Percentiles rank a stretch among this genome's conserved stretches.
These are phyloP conservation scores for Exophiala calicioides DNA, from an alignment of 2,329 filamentous ascomycete genomes.

Conservation along the genomic window DNA sequence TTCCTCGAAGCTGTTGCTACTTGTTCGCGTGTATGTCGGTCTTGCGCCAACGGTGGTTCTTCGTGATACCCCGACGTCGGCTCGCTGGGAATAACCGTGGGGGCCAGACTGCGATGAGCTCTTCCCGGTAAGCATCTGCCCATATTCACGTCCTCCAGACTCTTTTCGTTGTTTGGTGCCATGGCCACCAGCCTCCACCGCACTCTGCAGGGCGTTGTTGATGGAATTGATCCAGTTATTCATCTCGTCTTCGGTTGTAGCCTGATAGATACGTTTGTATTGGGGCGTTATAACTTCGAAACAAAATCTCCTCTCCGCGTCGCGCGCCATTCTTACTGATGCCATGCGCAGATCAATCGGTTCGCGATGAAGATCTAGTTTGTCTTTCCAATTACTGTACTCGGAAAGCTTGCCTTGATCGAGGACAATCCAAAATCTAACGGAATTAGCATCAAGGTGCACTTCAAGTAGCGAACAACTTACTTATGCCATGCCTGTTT, in stretches of 20 bases:
- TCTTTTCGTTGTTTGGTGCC: conserved; percentile 53
- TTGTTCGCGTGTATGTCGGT: conserved; percentile 68
- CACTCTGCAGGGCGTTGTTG: conserved; percentile 91
- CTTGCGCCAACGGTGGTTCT: conserved; percentile 90
- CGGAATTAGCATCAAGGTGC: conserved; percentile 32
- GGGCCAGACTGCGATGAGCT: conserved; percentile 65
- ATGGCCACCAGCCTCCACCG: conserved; percentile 76
- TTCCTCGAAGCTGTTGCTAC: conserved; percentile 69
- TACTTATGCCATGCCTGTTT: conserved; percentile 99
- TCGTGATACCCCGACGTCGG: conserved; percentile 65
- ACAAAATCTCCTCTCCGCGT: conserved; percentile 91
- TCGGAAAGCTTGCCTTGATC: conserved; percentile 96
- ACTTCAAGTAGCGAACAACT: conserved; percentile 40
- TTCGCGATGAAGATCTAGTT: conserved; percentile 93
- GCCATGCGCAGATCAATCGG: conserved; percentile 97
- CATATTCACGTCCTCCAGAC: conserved; percentile 78
- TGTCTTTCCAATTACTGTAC: conserved; percentile 99
- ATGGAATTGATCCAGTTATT: conserved; percentile 93
- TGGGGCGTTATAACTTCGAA: conserved; percentile 98
- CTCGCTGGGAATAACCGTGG: conserved; percentile 47
- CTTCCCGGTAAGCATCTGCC: conserved; percentile 89
- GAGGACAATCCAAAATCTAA: conserved; percentile 95
- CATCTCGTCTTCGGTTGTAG: conserved; percentile 97
- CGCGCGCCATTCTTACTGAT: conserved; percentile 91
- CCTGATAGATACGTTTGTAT: conserved; percentile 94